Evolutionary conservation across 2,329 filamentous ascomycete species (phyloP), one percentile per base, ranked within the genome.

Genomic region (Colletotrichum sp.): DNA sequence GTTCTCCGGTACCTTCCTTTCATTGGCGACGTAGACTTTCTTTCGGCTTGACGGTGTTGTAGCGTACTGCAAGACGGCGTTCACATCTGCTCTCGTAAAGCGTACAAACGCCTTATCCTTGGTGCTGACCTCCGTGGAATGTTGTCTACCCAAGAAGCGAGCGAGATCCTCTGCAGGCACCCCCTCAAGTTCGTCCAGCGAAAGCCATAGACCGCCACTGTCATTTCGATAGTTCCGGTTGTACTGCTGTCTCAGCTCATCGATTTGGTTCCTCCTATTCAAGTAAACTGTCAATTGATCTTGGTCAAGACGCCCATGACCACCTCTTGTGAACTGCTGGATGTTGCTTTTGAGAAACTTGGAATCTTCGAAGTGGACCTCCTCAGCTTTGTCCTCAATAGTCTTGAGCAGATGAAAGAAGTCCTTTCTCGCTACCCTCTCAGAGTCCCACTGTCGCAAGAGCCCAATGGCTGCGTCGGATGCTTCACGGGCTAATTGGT

Each of bases 41-140:
- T 58, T 28, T 0, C 55, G 55, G 13, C 13, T 18, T 6, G 55
- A 28, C 21, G 21, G 16, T 6, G 21, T 0, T 18, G 21, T 28
- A 0, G 55, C 55, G 21, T 58, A 28, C 21, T 58, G 21, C 55
- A 58, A 4, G 7, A 58, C 55, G 26, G 21, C 26, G 3, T 58
- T 28, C 1, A 24, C 13, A 0, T 58, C 55, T 24, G 55, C 21
- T 58, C 26, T 28, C 55, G 21, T 58, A 15, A 58, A 58, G 2
- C 26, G 55, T 15, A 58, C 55, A 18, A 24, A 58, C 8, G 21
- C 26, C 13, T 15, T 9, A 3, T 28, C 7, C 13, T 58, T 28
- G 0, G 7, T 8, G 4, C 21, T 18, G 5, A 0, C 26, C 0
- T 58, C 55, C 4, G 55, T 28, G 9, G 13, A 24, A 2, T 12